Evolutionary conservation across 2,329 filamentous ascomycete genomes (phyloP).

Genomic region (Penicillium decumbens): DNA sequence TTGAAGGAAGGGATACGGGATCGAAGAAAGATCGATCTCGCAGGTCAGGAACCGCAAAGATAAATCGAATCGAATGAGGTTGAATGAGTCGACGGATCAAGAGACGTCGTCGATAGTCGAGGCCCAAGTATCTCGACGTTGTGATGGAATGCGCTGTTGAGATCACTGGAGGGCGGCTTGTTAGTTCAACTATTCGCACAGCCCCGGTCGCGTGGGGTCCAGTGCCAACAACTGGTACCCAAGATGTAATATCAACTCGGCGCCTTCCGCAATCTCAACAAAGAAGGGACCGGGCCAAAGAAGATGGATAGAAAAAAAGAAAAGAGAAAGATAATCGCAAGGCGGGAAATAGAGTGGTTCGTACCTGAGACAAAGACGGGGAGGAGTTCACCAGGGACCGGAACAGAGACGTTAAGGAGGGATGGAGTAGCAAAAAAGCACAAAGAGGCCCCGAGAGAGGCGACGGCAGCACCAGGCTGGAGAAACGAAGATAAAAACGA

Average conservation of each 20-base stretch:
- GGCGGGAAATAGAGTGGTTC: constrained; percentile 5
- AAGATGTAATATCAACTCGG: not conserved
- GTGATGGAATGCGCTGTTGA: not conserved
- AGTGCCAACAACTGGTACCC: not conserved
- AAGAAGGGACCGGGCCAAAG: not conserved
- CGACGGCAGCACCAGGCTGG: constrained; percentile 28
- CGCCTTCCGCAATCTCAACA: not conserved
- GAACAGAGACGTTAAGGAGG: not conserved
- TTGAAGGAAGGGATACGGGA: constrained; percentile 1
- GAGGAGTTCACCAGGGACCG: constrained; percentile 1
- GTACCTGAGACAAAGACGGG: constrained; percentile 20
- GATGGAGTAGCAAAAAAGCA: constrained; percentile 6
- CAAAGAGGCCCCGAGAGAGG: constrained; percentile 8
- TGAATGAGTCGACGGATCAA: not conserved
- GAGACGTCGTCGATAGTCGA: not conserved
- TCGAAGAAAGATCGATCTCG: constrained; percentile 5
- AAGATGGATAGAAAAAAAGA: constrained; percentile 1
- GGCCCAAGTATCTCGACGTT: not conserved
- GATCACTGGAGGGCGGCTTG: constrained; percentile 4
- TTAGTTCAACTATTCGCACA: constrained; percentile 8
- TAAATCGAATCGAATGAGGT: not conserved
- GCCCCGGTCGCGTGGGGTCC: constrained; percentile 15
- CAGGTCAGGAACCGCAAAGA: not conserved
- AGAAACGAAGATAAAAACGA: constrained; percentile 11
- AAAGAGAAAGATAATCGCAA: not conserved